These are phyloP conservation scores for Plasmopara viticola DNA, from an alignment of 352 stramenopile species.

Conservation along the genomic window DNA sequence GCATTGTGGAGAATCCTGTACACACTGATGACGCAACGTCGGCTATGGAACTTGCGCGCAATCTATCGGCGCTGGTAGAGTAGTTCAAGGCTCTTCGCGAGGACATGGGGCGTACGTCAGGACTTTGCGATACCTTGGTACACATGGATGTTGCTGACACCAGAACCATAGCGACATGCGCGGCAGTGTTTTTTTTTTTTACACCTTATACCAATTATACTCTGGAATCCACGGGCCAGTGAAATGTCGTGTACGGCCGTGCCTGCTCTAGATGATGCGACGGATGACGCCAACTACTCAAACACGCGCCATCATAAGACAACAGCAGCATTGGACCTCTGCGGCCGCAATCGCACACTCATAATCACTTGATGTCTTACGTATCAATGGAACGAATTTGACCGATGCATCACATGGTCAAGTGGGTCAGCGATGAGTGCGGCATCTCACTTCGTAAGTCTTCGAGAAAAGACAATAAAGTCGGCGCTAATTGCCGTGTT, in stretches of 20 bases:
- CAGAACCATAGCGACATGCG: constrained; percentile 21
- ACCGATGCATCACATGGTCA: constrained; percentile 51
- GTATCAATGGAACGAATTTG: constrained; percentile 4
- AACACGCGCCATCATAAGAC: constrained; percentile 29
- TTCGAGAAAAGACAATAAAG: constrained; percentile 48
- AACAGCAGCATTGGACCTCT: constrained; percentile 14
- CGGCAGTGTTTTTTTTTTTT: constrained; percentile 39
- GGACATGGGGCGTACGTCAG: constrained; percentile 66
- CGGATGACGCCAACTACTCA: constrained; percentile 18
- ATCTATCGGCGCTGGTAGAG: constrained; percentile 54
- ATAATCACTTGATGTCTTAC: constrained; percentile 8
- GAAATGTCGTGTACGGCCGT: constrained; percentile 25
- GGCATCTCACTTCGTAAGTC: constrained; percentile 83
- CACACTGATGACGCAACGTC: constrained; percentile 4
- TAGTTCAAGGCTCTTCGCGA: constrained; percentile 52
- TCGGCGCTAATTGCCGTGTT: constrained; percentile 75
- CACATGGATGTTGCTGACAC: constrained; percentile 7
- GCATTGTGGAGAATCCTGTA: constrained; percentile 14
- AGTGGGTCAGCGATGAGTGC: constrained; percentile 77
- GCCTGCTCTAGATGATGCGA: constrained; percentile 10
- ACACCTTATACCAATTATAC: constrained; percentile 33
- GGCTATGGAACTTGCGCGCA: constrained; percentile 44
- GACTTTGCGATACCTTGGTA: constrained; percentile 59
- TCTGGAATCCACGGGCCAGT: constrained; percentile 25
- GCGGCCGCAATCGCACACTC: constrained; percentile 6